Evolutionary conservation across 1,284 basidiomycete species (phyloP).

Genomic region (Cutaneotrichosporon daszewskae): DNA sequence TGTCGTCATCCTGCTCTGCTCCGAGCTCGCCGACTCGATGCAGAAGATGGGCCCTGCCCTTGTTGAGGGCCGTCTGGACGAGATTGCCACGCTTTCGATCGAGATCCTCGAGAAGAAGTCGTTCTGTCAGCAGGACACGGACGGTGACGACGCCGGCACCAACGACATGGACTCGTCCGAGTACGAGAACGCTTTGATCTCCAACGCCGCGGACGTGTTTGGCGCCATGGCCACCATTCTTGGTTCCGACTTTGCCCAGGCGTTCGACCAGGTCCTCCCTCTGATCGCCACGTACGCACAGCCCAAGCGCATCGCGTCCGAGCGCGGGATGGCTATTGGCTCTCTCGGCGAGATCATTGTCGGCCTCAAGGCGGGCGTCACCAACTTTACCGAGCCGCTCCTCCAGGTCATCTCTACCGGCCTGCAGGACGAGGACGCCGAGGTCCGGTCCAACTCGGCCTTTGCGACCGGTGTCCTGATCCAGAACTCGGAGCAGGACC

Average conservation of each 20-base stretch:
- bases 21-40: conserved; percentile 82
- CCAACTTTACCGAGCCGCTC: conserved; percentile 72
- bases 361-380: conserved; percentile 82
- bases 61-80: conserved; percentile 64
- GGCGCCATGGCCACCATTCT: conserved; percentile 81
- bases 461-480: conserved; percentile 90
- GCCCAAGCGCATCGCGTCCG: conserved; percentile 77
- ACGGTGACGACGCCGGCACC: conserved; percentile 82
- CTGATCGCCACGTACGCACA: conserved; percentile 89
- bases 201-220: conserved; percentile 90
- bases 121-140: conserved; percentile 91
- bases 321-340: conserved; percentile 89
- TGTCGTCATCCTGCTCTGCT: conserved; percentile 78
- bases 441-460: conserved; percentile 93
- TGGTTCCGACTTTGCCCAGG: conserved; percentile 76
- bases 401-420: conserved; percentile 75
- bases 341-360: conserved; percentile 92
- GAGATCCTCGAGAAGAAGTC: conserved; percentile 88
- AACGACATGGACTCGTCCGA: conserved; percentile 67
- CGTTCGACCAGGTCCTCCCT: conserved; percentile 81
- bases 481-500: conserved; percentile 77
- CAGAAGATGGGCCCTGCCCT: conserved; percentile 84
- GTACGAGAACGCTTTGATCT: conserved; percentile 93
- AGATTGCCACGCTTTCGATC: conserved; percentile 69
- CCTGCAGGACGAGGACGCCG: conserved; percentile 75